A percentile compares a stretch with the other conserved stretches of the same genome.
Evolutionary conservation across 805 yeast genomes (phyloP).

Genomic region (Ogataea glucozyma): DNA sequence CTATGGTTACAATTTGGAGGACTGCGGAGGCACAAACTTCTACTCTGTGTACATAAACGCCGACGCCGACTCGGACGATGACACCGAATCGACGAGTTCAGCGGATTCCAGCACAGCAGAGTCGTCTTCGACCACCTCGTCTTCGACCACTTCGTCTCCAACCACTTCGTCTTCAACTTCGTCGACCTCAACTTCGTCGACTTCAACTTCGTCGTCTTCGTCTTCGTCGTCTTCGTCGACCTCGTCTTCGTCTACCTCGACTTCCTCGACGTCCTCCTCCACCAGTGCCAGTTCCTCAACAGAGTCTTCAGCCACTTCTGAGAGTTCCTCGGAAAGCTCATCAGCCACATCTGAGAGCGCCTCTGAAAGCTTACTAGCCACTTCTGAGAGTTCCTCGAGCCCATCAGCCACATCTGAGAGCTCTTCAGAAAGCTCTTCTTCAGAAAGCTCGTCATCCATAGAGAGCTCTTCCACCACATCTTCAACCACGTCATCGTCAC

Average conservation of each 20-base stretch:
- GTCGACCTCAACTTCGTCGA: constrained; percentile 15
- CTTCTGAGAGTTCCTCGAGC: too few relatives aligned
- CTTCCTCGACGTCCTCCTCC: constrained; percentile 12
- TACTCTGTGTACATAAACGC: constrained; percentile 44
- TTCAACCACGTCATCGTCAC: constrained; percentile 12
- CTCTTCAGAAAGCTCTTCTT: too few relatives aligned
- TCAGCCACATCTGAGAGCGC: too few relatives aligned
- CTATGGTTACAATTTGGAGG: constrained; percentile 59
- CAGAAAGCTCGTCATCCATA: constrained; percentile 11
- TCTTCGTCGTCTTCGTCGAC: constrained; percentile 13
- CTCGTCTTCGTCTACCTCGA: constrained; percentile 15
- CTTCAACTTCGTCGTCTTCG: constrained; percentile 12
- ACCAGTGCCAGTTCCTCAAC: too few relatives aligned
- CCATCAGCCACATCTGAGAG: too few relatives aligned
- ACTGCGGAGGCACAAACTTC: constrained; percentile 59
- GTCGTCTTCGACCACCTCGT: constrained; percentile 20
- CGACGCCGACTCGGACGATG: constrained; percentile 7
- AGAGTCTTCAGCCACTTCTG: too few relatives aligned
- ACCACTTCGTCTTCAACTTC: constrained; percentile 18
- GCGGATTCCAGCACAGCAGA: constrained; percentile 19
- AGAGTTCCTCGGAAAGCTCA: too few relatives aligned
- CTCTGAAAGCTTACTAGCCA: too few relatives aligned
- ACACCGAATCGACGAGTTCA: constrained; percentile 10
- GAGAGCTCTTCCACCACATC: constrained; percentile 15
- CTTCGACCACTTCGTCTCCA: constrained; percentile 18